Conservation (phyloP, 2,329 filamentous ascomycete genomes). For the Trichoderma simmonsii region DNA sequence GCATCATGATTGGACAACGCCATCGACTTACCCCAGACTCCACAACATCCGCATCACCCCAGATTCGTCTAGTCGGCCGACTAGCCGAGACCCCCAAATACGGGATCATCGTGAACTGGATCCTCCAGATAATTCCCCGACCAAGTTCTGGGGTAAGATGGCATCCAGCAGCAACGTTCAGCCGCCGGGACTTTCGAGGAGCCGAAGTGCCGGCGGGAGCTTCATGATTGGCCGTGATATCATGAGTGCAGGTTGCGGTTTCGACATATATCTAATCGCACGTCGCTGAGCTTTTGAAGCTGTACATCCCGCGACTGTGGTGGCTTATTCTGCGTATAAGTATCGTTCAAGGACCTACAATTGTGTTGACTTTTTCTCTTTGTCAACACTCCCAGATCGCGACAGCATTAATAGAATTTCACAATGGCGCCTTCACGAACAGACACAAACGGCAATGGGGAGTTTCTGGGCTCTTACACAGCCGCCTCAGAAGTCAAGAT, state of each 20-base stretch:
- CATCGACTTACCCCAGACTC: background rate
- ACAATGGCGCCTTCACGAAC: conserved; percentile 16
- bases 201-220: conserved; percentile 6
- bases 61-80: background rate
- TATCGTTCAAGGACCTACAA: background rate
- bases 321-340: background rate
- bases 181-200: background rate
- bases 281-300: background rate
- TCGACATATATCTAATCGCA: background rate
- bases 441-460: background rate
- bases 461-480: background rate
- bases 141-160: background rate
- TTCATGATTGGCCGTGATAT: background rate
- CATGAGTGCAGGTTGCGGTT: background rate
- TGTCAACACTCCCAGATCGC: background rate
- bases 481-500: conserved; percentile 58
- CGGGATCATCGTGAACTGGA: background rate
- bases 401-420: background rate
- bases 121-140: background rate
- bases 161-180: background rate
- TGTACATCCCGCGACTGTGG: background rate
- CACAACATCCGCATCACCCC: background rate
- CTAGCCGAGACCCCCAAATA: background rate
- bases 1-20: conserved; percentile 1
- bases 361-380: background rate